These are phyloP conservation scores for Tetrapisispora phaffii DNA, from an alignment of 805 yeast species.

Conservation along the genomic window DNA sequence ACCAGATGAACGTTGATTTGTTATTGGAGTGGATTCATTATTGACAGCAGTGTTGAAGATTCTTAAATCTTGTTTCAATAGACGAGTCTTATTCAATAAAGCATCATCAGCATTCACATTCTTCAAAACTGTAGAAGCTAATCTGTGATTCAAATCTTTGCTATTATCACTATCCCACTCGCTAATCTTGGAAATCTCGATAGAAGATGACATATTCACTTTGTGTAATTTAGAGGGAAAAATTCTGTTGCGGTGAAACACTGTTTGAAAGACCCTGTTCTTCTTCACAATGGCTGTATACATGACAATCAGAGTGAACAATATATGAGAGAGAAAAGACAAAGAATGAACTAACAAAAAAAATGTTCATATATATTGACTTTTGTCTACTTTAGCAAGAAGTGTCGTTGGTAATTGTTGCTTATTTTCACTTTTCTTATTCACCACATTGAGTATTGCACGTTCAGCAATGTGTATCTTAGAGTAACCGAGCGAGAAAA, in stretches of 20 bases:
- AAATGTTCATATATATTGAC: too few species aligned
- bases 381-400: too few species aligned
- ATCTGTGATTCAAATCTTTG: constrained; percentile 22
- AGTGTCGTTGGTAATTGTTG: too few species aligned
- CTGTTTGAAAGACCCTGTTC: background rate
- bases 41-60: constrained; percentile 26
- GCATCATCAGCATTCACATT: constrained; percentile 29
- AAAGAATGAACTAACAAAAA: background rate
- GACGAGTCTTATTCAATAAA: constrained; percentile 20
- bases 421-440: too few species aligned
- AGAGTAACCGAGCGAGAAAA: too few species aligned
- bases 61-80: constrained; percentile 16
- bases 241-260: background rate
- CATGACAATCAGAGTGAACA: too few species aligned
- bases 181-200: background rate
- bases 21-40: constrained; percentile 46
- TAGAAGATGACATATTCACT: constrained; percentile 1
- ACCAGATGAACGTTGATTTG: constrained; percentile 68
- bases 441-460: too few species aligned
- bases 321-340: too few species aligned
- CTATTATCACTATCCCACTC: constrained; percentile 22
- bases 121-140: constrained; percentile 31
- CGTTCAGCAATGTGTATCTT: too few species aligned
- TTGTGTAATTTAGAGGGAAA: background rate
- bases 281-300: background rate